phyloP scores from a whole-genome alignment of 2,329 filamentous ascomycete genomes.

The Diaporthe sp. region DNA sequence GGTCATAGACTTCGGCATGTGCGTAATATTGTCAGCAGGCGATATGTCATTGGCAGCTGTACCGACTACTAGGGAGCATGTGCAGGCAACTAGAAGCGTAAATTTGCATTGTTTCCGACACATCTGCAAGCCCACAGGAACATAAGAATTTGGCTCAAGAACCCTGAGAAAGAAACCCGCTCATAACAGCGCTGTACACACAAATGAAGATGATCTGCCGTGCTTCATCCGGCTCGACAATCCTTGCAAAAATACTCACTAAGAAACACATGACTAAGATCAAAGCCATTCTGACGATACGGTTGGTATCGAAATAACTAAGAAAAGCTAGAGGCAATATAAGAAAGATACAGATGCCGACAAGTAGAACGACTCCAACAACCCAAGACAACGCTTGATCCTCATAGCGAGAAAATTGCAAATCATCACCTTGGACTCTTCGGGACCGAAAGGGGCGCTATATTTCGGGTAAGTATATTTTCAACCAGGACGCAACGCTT shows the following conservation, averaged over 20 bases:
- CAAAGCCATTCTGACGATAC: neutral
- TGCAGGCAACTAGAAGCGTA: neutral
- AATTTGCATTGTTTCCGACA: too few species aligned
- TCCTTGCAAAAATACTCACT: slow-evolving; percentile 7
- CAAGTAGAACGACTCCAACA: neutral
- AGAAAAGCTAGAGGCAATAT: slow-evolving; percentile 20
- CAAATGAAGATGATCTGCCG: slow-evolving; percentile 21
- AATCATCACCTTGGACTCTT: neutral
- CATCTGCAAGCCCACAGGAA: too few species aligned
- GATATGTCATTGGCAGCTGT: neutral
- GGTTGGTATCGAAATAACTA: slow-evolving; percentile 12
- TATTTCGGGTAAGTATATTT: neutral
- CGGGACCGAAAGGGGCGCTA: neutral
- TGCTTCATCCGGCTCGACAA: slow-evolving; percentile 6
- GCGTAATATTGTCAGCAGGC: neutral
- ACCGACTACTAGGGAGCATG: neutral
- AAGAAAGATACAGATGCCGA: slow-evolving; percentile 19
- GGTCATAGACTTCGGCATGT: neutral
- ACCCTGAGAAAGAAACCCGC: slow-evolving; percentile 8
- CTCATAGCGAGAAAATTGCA: neutral
- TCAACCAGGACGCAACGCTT: neutral
- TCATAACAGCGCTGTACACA: slow-evolving; percentile 10
- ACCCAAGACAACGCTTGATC: neutral
- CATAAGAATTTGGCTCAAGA: neutral
- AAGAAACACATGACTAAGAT: slow-evolving; percentile 20